Conservation (phyloP, 306 rosid species). For the Quercus robur region DNA sequence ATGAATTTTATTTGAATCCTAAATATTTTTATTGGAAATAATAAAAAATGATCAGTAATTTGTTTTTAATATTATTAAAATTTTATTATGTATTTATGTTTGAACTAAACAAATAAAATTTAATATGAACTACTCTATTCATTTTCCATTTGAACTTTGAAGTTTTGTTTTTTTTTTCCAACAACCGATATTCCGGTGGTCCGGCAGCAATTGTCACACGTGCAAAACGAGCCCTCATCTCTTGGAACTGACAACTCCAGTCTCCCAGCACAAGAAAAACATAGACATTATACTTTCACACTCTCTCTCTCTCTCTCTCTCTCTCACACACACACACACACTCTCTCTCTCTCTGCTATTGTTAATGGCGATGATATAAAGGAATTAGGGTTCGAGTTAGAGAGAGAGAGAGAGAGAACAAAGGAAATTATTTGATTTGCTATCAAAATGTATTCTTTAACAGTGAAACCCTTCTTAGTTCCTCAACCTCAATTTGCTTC, state of each 20-base stretch:
- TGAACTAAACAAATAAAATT: too few relatives aligned
- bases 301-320: neutral
- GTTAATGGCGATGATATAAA: neutral
- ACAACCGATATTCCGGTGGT: neutral
- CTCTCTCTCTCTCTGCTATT: too few relatives aligned
- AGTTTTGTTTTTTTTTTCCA: neutral
- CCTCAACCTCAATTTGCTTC: slow-evolving; percentile 13
- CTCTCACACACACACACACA: too few relatives aligned
- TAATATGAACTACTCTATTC: too few relatives aligned
- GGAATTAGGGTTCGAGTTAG: neutral
- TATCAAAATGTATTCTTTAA: slow-evolving; percentile 36
- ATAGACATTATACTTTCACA: neutral
- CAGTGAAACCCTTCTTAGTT: slow-evolving; percentile 33
- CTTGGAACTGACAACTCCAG: neutral
- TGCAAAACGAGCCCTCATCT: neutral
- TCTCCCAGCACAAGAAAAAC: neutral
- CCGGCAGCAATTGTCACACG: neutral
- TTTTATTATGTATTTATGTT: too few relatives aligned
- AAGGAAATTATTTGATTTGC: neutral
- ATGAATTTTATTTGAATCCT: too few relatives aligned
- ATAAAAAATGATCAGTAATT: too few relatives aligned
- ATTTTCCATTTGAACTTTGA: too few relatives aligned
- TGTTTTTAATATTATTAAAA: too few relatives aligned
- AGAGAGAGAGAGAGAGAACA: neutral
- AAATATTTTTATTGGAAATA: too few relatives aligned